Percentiles rank a stretch among this genome's conserved stretches.
Evolutionary conservation across 306 rosid species (phyloP).

Genomic region (Trifolium fragiferum): DNA sequence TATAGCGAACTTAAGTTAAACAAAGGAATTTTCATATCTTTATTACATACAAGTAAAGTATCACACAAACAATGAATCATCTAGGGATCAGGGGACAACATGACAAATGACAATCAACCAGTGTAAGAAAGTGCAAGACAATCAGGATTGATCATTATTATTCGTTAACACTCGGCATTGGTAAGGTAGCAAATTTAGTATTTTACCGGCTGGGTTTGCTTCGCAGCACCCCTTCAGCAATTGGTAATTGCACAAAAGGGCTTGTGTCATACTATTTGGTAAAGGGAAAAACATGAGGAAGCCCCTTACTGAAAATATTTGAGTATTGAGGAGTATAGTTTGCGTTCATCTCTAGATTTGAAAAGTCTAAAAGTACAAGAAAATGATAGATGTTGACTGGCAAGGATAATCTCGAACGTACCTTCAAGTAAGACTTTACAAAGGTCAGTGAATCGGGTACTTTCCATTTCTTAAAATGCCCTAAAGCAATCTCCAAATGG

Average conservation of each 20-base stretch:
- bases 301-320: background rate
- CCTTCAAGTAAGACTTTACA: slow-evolving; percentile 74
- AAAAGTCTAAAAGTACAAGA: slow-evolving; percentile 1
- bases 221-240: background rate
- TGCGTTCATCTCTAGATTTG: background rate
- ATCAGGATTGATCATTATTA: background rate
- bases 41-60: background rate
- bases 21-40: slow-evolving; percentile 1
- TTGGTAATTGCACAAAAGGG: background rate
- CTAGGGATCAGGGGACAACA: background rate
- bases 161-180: background rate
- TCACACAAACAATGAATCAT: background rate
- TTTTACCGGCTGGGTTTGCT: background rate
- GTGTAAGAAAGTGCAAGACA: background rate
- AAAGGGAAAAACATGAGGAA: background rate
- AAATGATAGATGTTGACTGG: slow-evolving; percentile 21
- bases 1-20: slow-evolving; percentile 1
- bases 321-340: background rate
- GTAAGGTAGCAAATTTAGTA: background rate
- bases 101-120: background rate
- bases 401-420: slow-evolving; percentile 42
- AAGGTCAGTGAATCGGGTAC: slow-evolving; percentile 77
- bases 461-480: slow-evolving; percentile 82
- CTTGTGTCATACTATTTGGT: background rate
- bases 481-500: slow-evolving; percentile 90